These are phyloP conservation scores for Colletotrichum plurivorum DNA, from an alignment of 2,329 filamentous ascomycete species.

Conservation along the genomic window DNA sequence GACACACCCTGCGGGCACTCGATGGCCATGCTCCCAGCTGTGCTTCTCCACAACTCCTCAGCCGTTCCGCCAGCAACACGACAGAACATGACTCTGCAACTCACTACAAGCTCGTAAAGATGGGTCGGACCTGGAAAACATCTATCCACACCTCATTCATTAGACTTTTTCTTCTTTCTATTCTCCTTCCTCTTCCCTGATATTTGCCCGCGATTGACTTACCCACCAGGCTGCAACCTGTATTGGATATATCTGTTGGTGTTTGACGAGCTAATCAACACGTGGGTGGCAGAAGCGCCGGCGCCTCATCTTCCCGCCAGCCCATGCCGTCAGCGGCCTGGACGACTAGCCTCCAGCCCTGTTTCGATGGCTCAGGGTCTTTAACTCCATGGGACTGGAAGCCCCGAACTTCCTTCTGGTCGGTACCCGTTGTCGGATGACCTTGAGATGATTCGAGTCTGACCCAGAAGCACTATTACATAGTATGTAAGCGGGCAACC, in stretches of 20 bases:
- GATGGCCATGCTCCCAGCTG: neutral
- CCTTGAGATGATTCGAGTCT: too few species aligned
- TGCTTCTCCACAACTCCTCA: constrained; percentile 13
- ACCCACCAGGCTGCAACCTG: constrained; percentile 11
- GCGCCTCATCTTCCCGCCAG: constrained; percentile 13
- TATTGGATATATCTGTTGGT: constrained; percentile 12
- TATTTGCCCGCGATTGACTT: constrained; percentile 8
- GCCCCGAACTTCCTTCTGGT: neutral
- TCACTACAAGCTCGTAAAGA: constrained; percentile 30
- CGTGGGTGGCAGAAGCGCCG: constrained; percentile 22
- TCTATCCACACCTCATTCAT: constrained; percentile 32
- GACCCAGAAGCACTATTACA: too few species aligned
- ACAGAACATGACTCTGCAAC: constrained; percentile 34
- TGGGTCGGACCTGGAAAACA: constrained; percentile 26
- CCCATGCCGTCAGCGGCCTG: neutral
- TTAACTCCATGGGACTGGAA: neutral
- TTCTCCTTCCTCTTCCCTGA: neutral
- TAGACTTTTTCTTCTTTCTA: constrained; percentile 12
- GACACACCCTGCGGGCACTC: constrained; percentile 1
- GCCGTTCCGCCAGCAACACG: constrained; percentile 20
- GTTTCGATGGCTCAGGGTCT: neutral
- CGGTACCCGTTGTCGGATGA: too few species aligned
- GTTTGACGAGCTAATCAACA: constrained; percentile 21
- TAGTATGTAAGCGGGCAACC: too few species aligned
- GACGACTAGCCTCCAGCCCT: constrained; percentile 5